Percentiles rank a stretch among this genome's conserved stretches.
Conservation (phyloP, 1,284 basidiomycete species). For the Phylloboletellus chloephorus region DNA sequence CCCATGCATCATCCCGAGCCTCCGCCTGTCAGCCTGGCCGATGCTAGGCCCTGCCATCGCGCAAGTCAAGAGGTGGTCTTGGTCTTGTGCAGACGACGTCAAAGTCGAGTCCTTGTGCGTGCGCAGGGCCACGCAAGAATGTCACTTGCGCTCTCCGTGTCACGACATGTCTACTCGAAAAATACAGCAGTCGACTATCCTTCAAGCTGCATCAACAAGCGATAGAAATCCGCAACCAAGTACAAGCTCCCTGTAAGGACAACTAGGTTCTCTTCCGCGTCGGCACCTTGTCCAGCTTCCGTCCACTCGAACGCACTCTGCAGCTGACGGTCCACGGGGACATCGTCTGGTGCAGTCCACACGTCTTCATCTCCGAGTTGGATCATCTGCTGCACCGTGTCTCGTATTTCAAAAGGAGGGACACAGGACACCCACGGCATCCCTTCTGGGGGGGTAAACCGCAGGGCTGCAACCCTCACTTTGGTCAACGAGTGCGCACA, state of each 20-base stretch:
- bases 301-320: constrained; percentile 44
- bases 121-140: background rate
- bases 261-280: constrained; percentile 38
- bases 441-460: constrained; percentile 69
- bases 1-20: constrained; percentile 12
- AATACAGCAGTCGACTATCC: constrained; percentile 4
- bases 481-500: constrained; percentile 26
- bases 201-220: constrained; percentile 35
- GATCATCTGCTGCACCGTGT: constrained; percentile 39
- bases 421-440: constrained; percentile 89
- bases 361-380: constrained; percentile 37
- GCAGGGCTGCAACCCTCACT: constrained; percentile 50
- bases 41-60: constrained; percentile 8
- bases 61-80: constrained; percentile 7
- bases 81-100: constrained; percentile 14
- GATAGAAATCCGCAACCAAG: constrained; percentile 84
- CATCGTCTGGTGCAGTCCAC: constrained; percentile 35
- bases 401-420: constrained; percentile 43
- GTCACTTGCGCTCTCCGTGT: background rate
- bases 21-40: constrained; percentile 11
- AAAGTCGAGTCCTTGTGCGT: constrained; percentile 3
- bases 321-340: constrained; percentile 30
- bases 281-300: constrained; percentile 16
- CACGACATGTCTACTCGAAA: no score
- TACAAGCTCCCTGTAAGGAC: constrained; percentile 89